Evolutionary conservation across 352 stramenopile species (phyloP).

Genomic region (Globisporangium camurandrum): DNA sequence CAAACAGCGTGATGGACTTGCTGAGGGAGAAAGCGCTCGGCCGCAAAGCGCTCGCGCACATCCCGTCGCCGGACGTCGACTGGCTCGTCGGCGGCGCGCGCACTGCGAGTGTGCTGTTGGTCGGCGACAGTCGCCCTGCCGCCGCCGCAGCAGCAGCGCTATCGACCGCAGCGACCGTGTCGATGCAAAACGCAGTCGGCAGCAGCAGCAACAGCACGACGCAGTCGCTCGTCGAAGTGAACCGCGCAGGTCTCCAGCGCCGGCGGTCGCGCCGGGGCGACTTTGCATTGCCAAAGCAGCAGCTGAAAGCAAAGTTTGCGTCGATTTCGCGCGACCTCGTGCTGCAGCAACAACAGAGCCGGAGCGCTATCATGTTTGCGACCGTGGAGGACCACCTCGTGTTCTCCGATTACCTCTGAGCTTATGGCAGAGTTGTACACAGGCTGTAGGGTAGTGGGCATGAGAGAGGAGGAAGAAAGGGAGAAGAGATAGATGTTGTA

Average conservation of each 20-base stretch:
- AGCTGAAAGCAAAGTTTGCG: conserved; percentile 56
- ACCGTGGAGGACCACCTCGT: conserved; percentile 58
- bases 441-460: too few species aligned
- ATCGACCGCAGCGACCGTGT: not conserved
- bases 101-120: conserved; percentile 41
- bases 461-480: not conserved
- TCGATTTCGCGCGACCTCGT: conserved; percentile 57
- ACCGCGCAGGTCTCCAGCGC: conserved; percentile 31
- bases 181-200: not conserved
- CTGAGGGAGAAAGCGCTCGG: conserved; percentile 65
- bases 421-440: not conserved
- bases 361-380: conserved; percentile 22
- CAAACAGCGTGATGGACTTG: conserved; percentile 57
- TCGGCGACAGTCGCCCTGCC: conserved; percentile 17
- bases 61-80: conserved; percentile 49
- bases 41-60: conserved; percentile 57
- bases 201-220: conserved; percentile 14
- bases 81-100: conserved; percentile 41
- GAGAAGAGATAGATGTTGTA: too few species aligned
- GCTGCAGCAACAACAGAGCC: conserved; percentile 37
- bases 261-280: conserved; percentile 39
- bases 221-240: conserved; percentile 50
- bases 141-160: not conserved
- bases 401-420: conserved; percentile 68
- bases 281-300: conserved; percentile 61